Evolutionary conservation across 495 filamentous ascomycete species (phyloP).

Genomic region (Parathielavia appendiculata): DNA sequence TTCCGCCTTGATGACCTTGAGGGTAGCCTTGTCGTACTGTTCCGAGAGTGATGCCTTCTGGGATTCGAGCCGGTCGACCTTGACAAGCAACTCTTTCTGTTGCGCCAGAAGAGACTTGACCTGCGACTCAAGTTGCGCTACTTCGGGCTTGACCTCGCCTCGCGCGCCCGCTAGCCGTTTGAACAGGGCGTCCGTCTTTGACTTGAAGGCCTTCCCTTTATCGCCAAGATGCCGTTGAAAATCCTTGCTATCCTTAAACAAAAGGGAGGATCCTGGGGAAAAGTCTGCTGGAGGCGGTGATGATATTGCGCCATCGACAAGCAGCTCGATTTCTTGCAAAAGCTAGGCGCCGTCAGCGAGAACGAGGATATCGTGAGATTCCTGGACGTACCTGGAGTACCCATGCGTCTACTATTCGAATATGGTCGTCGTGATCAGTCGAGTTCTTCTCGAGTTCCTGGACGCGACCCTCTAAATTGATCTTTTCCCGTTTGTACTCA

Average conservation of each 20-base stretch:
- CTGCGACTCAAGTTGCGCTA: conserved; percentile 65
- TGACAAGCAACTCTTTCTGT: conserved; percentile 73
- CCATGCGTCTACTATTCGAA: conserved; percentile 86
- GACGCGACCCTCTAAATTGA: conserved; percentile 66
- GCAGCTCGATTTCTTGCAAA: conserved; percentile 75
- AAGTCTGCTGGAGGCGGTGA: conserved; percentile 51
- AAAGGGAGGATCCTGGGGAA: conserved; percentile 55
- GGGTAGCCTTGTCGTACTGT: conserved; percentile 74
- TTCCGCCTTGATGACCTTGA: conserved; percentile 90
- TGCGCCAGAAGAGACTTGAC: conserved; percentile 67
- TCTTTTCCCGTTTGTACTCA: conserved; percentile 89
- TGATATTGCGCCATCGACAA: conserved; percentile 51
- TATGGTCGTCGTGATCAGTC: conserved; percentile 80
- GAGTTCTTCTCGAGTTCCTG: conserved; percentile 70
- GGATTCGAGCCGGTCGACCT: conserved; percentile 66
- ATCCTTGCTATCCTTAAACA: conserved; percentile 60
- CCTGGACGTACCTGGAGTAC: conserved; percentile 68
- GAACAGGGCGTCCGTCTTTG: conserved; percentile 41
- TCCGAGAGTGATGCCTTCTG: conserved; percentile 82
- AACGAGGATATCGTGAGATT: conserved; percentile 15
- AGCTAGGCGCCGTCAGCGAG: conserved; percentile 51
- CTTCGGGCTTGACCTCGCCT: conserved; percentile 53
- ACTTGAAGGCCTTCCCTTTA: conserved; percentile 45
- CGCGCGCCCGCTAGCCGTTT: conserved; percentile 36
- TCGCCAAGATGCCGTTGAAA: conserved; percentile 74